phyloP scores from a whole-genome alignment of 306 rosid genomes.

The Cicer bijugum region DNA sequence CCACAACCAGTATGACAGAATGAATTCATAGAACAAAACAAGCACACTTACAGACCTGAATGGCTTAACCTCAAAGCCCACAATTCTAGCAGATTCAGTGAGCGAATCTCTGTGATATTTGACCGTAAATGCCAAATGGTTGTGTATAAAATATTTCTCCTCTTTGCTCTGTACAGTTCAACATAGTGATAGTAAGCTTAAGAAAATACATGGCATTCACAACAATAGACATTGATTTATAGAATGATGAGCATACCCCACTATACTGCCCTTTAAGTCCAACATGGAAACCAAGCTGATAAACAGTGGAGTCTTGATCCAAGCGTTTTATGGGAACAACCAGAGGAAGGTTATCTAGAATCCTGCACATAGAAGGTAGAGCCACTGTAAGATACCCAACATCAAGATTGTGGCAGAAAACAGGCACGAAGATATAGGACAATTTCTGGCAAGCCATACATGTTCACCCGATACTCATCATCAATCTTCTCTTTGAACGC shows the following conservation, averaged over 20 bases:
- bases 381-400: slow-evolving; percentile 26
- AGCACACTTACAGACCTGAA: slow-evolving; percentile 59
- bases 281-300: slow-evolving; percentile 87
- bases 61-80: slow-evolving; percentile 96
- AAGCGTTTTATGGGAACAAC: slow-evolving; percentile 77
- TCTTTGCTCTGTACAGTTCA: slow-evolving; percentile 76
- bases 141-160: slow-evolving; percentile 80
- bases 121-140: slow-evolving; percentile 89
- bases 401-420: slow-evolving; percentile 1
- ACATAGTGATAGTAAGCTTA: slow-evolving; percentile 45
- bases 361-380: slow-evolving; percentile 57
- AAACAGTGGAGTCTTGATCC: slow-evolving; percentile 81
- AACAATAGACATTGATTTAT: slow-evolving; percentile 38
- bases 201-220: slow-evolving; percentile 34
- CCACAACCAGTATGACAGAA: slow-evolving; percentile 9
- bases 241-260: slow-evolving; percentile 62
- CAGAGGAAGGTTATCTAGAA: slow-evolving; percentile 94
- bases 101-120: slow-evolving; percentile 77
- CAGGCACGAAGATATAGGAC: neutral
- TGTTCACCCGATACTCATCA: slow-evolving; percentile 97
- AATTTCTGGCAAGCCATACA: slow-evolving; percentile 56
- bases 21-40: neutral
- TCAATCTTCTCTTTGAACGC: slow-evolving; percentile 86
- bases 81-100: slow-evolving; percentile 91
- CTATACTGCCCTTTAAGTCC: slow-evolving; percentile 85